Conservation (phyloP, 306 rosid species). For the Argentina anserina region DNA sequence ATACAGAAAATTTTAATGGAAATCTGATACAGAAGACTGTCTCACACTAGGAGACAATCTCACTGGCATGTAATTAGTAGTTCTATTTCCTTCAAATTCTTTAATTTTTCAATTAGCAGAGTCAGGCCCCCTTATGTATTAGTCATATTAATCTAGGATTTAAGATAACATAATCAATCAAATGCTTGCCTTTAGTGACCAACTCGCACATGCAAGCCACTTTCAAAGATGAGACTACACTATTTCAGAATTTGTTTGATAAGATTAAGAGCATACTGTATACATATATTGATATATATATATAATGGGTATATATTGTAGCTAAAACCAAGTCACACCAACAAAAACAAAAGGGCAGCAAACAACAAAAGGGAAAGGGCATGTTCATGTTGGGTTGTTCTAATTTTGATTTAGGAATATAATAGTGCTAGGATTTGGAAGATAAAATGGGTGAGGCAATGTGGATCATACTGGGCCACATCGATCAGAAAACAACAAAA, state of each 20-base stretch:
- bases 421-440: background rate
- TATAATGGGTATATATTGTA: background rate
- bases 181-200: background rate
- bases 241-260: background rate
- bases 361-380: background rate
- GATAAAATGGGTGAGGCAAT: conserved; percentile 27
- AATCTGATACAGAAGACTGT: conserved; percentile 43
- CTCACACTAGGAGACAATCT: conserved; percentile 57
- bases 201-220: conserved; percentile 1
- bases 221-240: background rate
- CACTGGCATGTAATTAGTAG: conserved; percentile 49
- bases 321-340: background rate
- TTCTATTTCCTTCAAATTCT: conserved; percentile 37
- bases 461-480: conserved; percentile 68
- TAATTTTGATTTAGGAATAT: background rate
- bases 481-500: conserved; percentile 23
- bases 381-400: background rate
- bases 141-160: conserved; percentile 6
- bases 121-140: background rate
- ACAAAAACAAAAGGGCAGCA: background rate
- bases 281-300: background rate
- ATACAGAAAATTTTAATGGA: conserved; percentile 13
- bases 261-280: background rate
- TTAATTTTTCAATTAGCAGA: conserved; percentile 4
- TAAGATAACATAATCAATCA: conserved; percentile 14